These are phyloP conservation scores for Coemansia sp. DNA, from an alignment of 192 early-diverging fungal species.

Conservation along the genomic window DNA sequence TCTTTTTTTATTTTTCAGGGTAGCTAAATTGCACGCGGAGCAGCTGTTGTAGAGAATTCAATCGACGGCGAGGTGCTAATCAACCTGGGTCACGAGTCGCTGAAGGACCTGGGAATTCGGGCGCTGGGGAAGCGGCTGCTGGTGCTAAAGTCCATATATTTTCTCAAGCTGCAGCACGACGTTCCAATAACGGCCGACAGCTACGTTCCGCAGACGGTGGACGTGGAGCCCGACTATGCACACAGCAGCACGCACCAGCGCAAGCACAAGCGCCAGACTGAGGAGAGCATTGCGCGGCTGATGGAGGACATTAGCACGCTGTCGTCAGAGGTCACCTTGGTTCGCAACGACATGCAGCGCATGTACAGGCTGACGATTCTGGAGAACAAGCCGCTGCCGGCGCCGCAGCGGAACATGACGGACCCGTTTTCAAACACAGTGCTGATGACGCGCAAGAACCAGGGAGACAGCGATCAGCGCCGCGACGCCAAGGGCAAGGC, in stretches of 20 bases:
- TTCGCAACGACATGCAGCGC: constrained; percentile 49
- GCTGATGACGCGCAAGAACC: constrained; percentile 26
- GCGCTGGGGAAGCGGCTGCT: constrained; percentile 84
- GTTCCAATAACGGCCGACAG: constrained; percentile 80
- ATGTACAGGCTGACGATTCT: constrained; percentile 46
- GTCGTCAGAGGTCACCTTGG: constrained; percentile 36
- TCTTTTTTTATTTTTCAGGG: background rate
- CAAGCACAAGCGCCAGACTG: constrained; percentile 43
- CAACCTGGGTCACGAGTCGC: constrained; percentile 85
- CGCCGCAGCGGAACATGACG: constrained; percentile 17
- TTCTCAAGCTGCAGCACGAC: constrained; percentile 73
- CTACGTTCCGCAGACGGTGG: constrained; percentile 73
- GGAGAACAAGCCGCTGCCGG: constrained; percentile 52
- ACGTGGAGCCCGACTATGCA: constrained; percentile 48
- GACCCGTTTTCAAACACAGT: constrained; percentile 38
- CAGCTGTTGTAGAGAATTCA: constrained; percentile 66
- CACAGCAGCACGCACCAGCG: constrained; percentile 47
- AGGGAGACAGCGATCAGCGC: constrained; percentile 25
- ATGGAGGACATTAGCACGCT: constrained; percentile 46
- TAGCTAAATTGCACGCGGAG: background rate
- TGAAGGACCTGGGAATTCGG: constrained; percentile 83
- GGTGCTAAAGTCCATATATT: constrained; percentile 90
- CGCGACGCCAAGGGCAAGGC: constrained; percentile 29
- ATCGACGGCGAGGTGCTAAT: constrained; percentile 88
- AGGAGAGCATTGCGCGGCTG: constrained; percentile 38